These are phyloP conservation scores for Hypomontagnella monticulosa DNA, from an alignment of 495 filamentous ascomycete genomes.

Conservation along the genomic window DNA sequence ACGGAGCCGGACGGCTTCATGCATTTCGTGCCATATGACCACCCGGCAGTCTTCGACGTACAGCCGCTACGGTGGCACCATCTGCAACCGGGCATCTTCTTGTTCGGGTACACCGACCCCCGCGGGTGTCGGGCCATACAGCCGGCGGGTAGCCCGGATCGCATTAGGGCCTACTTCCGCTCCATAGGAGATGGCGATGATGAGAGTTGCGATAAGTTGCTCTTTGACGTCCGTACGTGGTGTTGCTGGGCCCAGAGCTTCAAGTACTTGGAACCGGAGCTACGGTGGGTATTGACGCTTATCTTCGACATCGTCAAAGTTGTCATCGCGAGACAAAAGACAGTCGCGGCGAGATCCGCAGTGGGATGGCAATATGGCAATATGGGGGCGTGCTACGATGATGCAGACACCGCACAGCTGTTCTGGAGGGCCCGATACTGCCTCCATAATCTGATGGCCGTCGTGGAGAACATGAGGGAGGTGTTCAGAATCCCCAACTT, in stretches of 20 bases:
- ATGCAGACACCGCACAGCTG: neutral
- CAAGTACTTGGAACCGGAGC: constrained; percentile 28
- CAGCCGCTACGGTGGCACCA: constrained; percentile 20
- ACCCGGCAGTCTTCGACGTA: constrained; percentile 40
- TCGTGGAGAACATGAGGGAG: constrained; percentile 26
- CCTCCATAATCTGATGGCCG: constrained; percentile 20
- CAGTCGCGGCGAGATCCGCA: neutral
- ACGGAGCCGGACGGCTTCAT: constrained; percentile 1
- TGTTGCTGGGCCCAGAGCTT: constrained; percentile 37
- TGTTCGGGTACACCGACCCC: constrained; percentile 39
- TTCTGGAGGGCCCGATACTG: constrained; percentile 35
- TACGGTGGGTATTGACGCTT: constrained; percentile 37
- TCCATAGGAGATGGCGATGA: constrained; percentile 2
- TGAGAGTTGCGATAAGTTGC: constrained; percentile 6
- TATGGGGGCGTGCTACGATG: neutral
- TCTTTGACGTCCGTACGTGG: constrained; percentile 31
- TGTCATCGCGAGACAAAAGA: constrained; percentile 24
- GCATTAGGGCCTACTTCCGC: constrained; percentile 24
- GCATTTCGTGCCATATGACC: constrained; percentile 33
- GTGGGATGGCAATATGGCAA: neutral
- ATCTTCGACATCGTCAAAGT: constrained; percentile 30
- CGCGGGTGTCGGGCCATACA: constrained; percentile 34
- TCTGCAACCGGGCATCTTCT: constrained; percentile 15
- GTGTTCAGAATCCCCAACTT: constrained; percentile 26
- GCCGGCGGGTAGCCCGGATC: constrained; percentile 10